Base-by-base conservation (phyloP, 176 grass and related monocot species). In the Oryza punctata region DNA sequence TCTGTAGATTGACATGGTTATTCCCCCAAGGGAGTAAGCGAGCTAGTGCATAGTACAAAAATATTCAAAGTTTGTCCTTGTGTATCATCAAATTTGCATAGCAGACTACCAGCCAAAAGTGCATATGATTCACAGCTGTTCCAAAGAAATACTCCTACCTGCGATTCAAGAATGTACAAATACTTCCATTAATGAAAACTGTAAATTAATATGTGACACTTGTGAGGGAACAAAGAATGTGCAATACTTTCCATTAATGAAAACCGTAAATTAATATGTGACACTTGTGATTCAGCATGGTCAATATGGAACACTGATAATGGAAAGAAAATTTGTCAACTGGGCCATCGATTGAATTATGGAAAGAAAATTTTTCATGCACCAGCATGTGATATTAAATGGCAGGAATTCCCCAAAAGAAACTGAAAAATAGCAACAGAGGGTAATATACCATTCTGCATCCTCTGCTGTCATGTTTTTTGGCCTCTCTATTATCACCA, bases 401-500 rank as follows among this genome's bases (percentile, higher is more conserved):
- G 63, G 57, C 8, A 78, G 13, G 19, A 66, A 26, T 19, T 43
- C 85, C 69, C 60, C 3, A 71, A 12, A 21, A 70, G 26, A n/a
- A 59, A 63, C 38, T 15, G n/a, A 3, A 49, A 63, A 30, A 44
- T 15, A 49, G 21, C 37, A 32, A 78, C 46, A 57, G 35, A 73
- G 47, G 10, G 60, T 27, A 43, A 41, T 5, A 69, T 97, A 97
- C 94, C 94, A 94, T 35, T 92, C 85, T 1, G 83, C 92, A 43
- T 97, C 92, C 49, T 89, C 83, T 84, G 89, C 84, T 63, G 29
- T 67, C 81, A 97, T 92, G 74, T 73, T 85, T 67, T 63, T 89
- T 85, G 94, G 92, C 80, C 87, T 94, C 75, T 97, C 92, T 74
- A 92, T n/a, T 47, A 97, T 91, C 7, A 65, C 76, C 83, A 94